Evolutionary conservation across 495 filamentous ascomycete genomes (phyloP).

Genomic region (Penicillium longicatenatum): DNA sequence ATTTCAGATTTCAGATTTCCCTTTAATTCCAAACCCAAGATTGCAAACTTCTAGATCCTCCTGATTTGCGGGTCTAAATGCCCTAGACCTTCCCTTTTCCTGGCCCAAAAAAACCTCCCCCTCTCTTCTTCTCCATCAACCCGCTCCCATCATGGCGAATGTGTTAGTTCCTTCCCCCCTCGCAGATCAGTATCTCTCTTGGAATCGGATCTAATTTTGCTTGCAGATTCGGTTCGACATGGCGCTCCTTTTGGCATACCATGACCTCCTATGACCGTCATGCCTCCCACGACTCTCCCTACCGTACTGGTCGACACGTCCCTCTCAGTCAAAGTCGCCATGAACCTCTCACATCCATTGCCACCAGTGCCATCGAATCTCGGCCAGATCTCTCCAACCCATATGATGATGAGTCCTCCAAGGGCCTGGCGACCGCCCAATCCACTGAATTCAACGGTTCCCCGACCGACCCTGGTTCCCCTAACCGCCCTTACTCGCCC

Average conservation of each 20-base stretch:
- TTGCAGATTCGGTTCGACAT: constrained; percentile 59
- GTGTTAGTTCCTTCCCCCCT: constrained; percentile 16
- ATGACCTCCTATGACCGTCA: constrained; percentile 83
- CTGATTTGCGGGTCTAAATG: constrained; percentile 4
- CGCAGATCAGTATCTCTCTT: not conserved
- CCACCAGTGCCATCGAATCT: constrained; percentile 75
- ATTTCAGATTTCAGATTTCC: not conserved
- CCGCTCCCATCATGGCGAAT: constrained; percentile 30
- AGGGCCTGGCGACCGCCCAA: constrained; percentile 55
- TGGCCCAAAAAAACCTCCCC: constrained; percentile 4
- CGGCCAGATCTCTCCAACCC: constrained; percentile 70
- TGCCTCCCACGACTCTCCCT: constrained; percentile 83
- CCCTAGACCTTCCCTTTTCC: constrained; percentile 6
- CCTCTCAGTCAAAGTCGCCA: constrained; percentile 72
- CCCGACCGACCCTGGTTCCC: constrained; percentile 57
- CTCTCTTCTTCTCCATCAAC: constrained; percentile 5
- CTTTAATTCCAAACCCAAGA: not conserved
- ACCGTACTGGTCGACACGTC: constrained; percentile 78
- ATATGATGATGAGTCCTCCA: constrained; percentile 69
- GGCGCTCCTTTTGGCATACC: constrained; percentile 91
- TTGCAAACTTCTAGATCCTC: not conserved
- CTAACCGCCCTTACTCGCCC: constrained; percentile 76
- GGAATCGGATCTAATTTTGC: not conserved
- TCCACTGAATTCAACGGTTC: constrained; percentile 62
- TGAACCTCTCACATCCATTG: constrained; percentile 73